These are phyloP conservation scores for Suillus decipiens DNA, from an alignment of 768 basidiomycete species.

Conservation along the genomic window DNA sequence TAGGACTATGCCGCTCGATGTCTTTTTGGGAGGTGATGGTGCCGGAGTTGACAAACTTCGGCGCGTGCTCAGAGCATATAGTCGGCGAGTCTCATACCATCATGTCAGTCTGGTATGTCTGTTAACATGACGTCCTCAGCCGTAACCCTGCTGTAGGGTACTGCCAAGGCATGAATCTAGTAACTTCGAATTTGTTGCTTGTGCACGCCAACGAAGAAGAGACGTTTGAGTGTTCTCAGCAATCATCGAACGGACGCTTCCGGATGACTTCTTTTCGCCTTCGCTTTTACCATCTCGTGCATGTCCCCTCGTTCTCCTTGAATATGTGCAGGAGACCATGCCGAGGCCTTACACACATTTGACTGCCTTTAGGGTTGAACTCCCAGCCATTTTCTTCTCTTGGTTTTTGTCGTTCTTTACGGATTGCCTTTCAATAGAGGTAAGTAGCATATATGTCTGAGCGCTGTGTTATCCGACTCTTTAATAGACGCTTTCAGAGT, in stretches of 20 bases:
- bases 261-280: slow-evolving; percentile 92
- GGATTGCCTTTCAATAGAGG: too few relatives aligned
- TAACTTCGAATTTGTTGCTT: slow-evolving; percentile 91
- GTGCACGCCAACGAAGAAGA: slow-evolving; percentile 96
- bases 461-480: too few relatives aligned
- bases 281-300: slow-evolving; percentile 90
- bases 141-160: slow-evolving; percentile 93
- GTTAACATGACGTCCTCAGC: slow-evolving; percentile 39
- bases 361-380: too few relatives aligned
- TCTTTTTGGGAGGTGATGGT: slow-evolving; percentile 97
- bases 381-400: too few relatives aligned
- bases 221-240: slow-evolving; percentile 91
- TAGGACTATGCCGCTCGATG: slow-evolving; percentile 88
- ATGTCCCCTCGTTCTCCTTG: slow-evolving; percentile 87
- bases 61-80: slow-evolving; percentile 88
- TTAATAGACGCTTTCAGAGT: too few relatives aligned
- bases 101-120: not conserved
- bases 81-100: slow-evolving; percentile 60
- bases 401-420: too few relatives aligned
- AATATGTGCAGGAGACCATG: slow-evolving; percentile 77
- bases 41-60: slow-evolving; percentile 91
- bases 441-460: too few relatives aligned
- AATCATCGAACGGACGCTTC: slow-evolving; percentile 86
- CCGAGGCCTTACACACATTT: too few relatives aligned
- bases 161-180: slow-evolving; percentile 94